Evolutionary conservation across 352 stramenopile genomes (phyloP), one percentile per base, ranked within the genome.

Genomic region (Globisporangium emineosum): DNA sequence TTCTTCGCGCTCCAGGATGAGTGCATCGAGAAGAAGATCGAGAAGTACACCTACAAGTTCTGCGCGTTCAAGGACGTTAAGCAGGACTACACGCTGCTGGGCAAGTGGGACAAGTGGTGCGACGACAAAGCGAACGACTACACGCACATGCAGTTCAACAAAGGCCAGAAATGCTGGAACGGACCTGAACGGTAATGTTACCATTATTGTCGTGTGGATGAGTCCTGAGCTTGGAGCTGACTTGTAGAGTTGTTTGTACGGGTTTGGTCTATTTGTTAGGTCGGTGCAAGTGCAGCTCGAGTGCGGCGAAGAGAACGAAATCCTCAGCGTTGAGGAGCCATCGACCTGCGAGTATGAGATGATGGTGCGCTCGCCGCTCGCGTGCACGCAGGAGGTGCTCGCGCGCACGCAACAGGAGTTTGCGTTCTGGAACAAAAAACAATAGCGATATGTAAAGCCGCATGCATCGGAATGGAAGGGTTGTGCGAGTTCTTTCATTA

Each of bases 271-370:
- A 47, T 8, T 43, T 0, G 25, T 5, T 49, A 88, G 78, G 37
- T 90, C 80, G 21, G 85, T 92, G 5, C 68, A 77, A 3, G 87
- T 97, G 19, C 62, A 75, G 23, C 69, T 98, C 21, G 83, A 83
- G 33, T 98, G 94, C 66, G 91, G 89, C 3, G 57, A 74, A 0
- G 77, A 88, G 12, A 86, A 92, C 27, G 88, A 91, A 54, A 81
- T 98, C 55, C 17, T 96, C 10, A 85, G 77, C n/a, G 90, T 97
- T 0, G 88, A 97, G 45, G 94, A 98, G 72, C 93, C 93, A 21
- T 90, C 93, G 53, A 98, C 91, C 2, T 98, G 94, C 68, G 69
- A 89, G 30, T 98, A 98, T 70, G 83, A 95, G 23, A 94, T 98
- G 72, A 62, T 67, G 29, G 81, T 97, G 70, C 80, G 66, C 30